Conservation (phyloP, 2,329 filamentous ascomycete species). For the Apiospora koreana region DNA sequence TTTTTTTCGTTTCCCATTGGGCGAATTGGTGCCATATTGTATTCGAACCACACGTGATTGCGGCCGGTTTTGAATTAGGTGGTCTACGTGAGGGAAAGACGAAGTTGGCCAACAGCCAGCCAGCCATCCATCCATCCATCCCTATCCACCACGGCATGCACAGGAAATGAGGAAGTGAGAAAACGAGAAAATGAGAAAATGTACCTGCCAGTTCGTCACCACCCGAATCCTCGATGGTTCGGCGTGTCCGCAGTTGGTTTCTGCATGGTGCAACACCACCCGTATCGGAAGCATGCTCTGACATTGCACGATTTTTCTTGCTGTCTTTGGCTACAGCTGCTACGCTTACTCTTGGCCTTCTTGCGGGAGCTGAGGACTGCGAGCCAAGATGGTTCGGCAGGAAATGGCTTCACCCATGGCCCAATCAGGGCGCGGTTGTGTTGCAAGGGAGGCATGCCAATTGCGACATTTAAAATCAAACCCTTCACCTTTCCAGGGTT, state of each 20-base stretch:
- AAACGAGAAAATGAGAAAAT: no score
- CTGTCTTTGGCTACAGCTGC: background rate
- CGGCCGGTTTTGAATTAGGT: background rate
- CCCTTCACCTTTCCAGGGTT: conserved; percentile 2
- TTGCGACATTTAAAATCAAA: conserved; percentile 9
- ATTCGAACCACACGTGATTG: conserved; percentile 2
- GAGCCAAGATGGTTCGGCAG: background rate
- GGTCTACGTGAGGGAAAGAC: background rate
- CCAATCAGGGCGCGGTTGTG: background rate
- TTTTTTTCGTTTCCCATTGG: background rate
- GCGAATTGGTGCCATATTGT: background rate
- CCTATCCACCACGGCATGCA: background rate
- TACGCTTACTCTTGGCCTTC: background rate
- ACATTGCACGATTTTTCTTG: background rate
- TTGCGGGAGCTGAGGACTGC: background rate
- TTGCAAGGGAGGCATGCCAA: conserved; percentile 3
- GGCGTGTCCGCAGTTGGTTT: background rate
- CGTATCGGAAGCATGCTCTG: background rate
- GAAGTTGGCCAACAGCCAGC: background rate
- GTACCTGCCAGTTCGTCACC: background rate
- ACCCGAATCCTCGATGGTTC: background rate
- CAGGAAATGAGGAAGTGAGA: no score
- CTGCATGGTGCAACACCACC: background rate
- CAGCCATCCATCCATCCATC: no score
- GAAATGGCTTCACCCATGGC: background rate